These are phyloP conservation scores for Fraxinus baroniana DNA, from an alignment of 305 asterid genomes.

Conservation along the genomic window DNA sequence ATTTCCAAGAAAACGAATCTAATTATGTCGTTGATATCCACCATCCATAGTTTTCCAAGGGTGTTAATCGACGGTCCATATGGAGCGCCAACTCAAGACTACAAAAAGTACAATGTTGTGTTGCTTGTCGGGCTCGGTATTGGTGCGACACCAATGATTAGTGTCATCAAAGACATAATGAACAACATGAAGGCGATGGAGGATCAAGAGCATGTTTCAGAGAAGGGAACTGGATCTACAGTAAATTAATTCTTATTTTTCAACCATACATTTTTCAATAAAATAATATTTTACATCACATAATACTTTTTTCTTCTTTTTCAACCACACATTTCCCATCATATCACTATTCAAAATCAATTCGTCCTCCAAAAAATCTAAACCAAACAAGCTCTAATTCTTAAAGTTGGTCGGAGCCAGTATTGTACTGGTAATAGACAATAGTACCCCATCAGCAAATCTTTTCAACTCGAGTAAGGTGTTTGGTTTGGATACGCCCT, in stretches of 20 bases:
- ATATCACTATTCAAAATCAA: too few species aligned
- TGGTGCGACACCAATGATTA: conserved; percentile 89
- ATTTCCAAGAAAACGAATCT: not conserved
- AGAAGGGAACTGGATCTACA: conserved; percentile 38
- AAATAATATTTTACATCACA: too few species aligned
- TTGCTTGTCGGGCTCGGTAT: conserved; percentile 74
- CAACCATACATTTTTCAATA: too few species aligned
- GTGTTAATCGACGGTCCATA: conserved; percentile 80
- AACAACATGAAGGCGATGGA: conserved; percentile 63
- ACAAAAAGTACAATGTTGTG: conserved; percentile 73
- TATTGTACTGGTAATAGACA: not conserved
- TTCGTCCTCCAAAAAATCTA: too few species aligned
- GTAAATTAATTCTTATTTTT: too few species aligned
- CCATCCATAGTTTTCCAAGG: conserved; percentile 56
- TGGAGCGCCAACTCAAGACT: conserved; percentile 89
- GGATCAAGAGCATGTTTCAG: conserved; percentile 37
- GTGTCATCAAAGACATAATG: conserved; percentile 77
- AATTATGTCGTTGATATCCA: not conserved
- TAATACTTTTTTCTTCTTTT: too few species aligned
- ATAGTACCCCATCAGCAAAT: not conserved
- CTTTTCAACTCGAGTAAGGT: not conserved
- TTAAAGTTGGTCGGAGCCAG: not conserved
- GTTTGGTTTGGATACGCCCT: not conserved
- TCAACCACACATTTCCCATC: too few species aligned
- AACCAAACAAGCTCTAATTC: too few species aligned